Base-by-base conservation (phyloP, 805 yeast genomes). In the Starmerella bacillaris region DNA sequence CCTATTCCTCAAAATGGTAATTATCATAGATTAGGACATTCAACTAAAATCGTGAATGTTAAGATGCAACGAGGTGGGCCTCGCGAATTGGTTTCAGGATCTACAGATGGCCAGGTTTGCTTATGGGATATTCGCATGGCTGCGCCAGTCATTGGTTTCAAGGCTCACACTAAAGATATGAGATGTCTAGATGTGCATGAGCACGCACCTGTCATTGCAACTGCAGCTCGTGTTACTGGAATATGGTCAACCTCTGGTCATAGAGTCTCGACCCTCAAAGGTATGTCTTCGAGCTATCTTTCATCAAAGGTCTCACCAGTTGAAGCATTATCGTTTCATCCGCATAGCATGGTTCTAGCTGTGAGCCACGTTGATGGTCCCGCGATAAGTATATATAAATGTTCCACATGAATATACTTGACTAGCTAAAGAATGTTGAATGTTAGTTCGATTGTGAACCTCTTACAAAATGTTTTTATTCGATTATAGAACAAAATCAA, bases 61-160 rank as follows among this genome's bases (percentile, higher is more conserved):
- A 93, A 80, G 49, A 77, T 89, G 92, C 98, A 89, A 60, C 66
- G 98, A 48, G 98, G 98, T 26, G 98, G 98, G 0, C 71, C 72
- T 47, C 65, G 98, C 37, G 98, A 89, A 51, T 64, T 89, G 31
- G 76, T 77, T 2, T 73, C 86, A 43, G 96, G 92, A 0, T 45
- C 56, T 17, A 59, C 78, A 0, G 89, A 79, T 49, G 95, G 98
- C 2, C 61, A 64, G 30, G 77, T 89, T 3, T 78, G 75, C 37
- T 53, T 89, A 18, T 89, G 96, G 96, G 98, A 89, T 56, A 75
- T 89, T 21, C 63, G 98, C 40, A 53, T 62, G 24, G 5, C 42
- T 3, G 70, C 70, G 7, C 86, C 94, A 0, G 78, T 86, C 2
- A 58, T 67, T 4, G 58, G 72, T 1, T 80, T 74, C 58, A 60